Evolutionary conservation across 441 rosid species (phyloP), one percentile per base, ranked within the genome.

Genomic region (Euphorbia corollata): DNA sequence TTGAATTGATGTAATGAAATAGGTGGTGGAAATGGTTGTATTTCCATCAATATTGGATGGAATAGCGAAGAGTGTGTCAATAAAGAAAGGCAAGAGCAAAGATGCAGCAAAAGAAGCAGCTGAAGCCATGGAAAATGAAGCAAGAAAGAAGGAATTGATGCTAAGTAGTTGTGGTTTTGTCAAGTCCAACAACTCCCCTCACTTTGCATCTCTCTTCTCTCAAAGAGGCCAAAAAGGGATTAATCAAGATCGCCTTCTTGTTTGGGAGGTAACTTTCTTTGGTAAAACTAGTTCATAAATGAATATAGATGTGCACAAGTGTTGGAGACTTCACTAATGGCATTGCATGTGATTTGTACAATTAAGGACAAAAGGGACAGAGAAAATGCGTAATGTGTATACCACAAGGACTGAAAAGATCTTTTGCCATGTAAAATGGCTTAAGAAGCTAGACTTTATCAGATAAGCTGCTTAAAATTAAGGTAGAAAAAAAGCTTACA

Each of bases 221-320:
- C 85, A 80, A 75, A 80, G 85, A 82, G 97, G 99, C 8, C 81
- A 79, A 66, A 93, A 93, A 72, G 97, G 96, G 60, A 80, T 79
- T 32, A 93, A 91, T 68, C 97, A 93, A 77, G 97, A 93, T 54
- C 78, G 82, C 63, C 78, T 89, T 20, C 68, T 86, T 51, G 91
- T 89, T 34, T 93, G 97, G 97, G 90, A 93, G 93, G 98, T 92
- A 80, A 43, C 20, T 23, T 50, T 22, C 0, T 45, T 45, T 39
- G 4, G 32, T 4, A 27, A 27, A 27, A 27, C 32, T n/a, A n/a
- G n/a, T n/a, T n/a, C n/a, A n/a, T n/a, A n/a, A n/a, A n/a, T n/a
- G n/a, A n/a, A n/a, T n/a, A n/a, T n/a, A n/a, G n/a, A n/a, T n/a
- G n/a, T n/a, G n/a, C n/a, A n/a, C n/a, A n/a, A n/a, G n/a, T n/a